Base-by-base conservation (phyloP, 139 green algal species). In the Coelastrella sp. region DNA sequence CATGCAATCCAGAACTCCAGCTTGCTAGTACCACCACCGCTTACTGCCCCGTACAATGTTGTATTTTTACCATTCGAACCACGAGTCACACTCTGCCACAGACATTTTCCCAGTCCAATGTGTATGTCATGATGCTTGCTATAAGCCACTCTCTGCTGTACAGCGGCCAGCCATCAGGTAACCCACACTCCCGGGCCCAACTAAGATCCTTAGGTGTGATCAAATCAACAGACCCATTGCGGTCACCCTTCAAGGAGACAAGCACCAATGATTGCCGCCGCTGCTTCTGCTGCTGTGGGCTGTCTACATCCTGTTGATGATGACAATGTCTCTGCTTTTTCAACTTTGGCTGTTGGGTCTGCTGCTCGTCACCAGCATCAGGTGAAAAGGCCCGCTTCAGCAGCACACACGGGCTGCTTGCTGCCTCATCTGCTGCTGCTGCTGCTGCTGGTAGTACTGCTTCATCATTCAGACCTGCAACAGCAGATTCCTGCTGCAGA, bases 111-210 rank as follows among this genome's bases (percentile, higher is more conserved):
- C 82, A 87, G 19, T 87, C 63, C 25, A 87, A 8, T 8, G 5
- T 63, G 63, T 87, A 87, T 8, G 24, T 78, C 82, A 87, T 66
- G 8, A 87, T 61, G 82, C 82, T 78, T 7, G 24, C 14, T 14
- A 76, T 60, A 10, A 87, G 82, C 82, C 82, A 87, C 61, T 87
- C 82, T 35, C 82, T 78, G 82, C 61, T 87, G 63, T 78, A 76
- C 82, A 87, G 82, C 4, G 24, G 56, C 20, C 56, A 87, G 10
- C 82, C 24, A 61, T 15, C 61, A 63, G 82, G 24, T 7, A 85
- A 14, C 8, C 80, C 80, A 73, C 22, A 73, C 58, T 85, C 80
- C 58, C 22, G 15, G 4, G 80, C 80, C 80, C 80, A 86, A 24
- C 25, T 74, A 9, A 86, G n/a, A 49, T 86, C 81, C 24, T 87